Percentiles rank a stretch among this genome's conserved stretches.
Conservation (phyloP, 345 rosid genomes). For the Heritiera fomes region DNA sequence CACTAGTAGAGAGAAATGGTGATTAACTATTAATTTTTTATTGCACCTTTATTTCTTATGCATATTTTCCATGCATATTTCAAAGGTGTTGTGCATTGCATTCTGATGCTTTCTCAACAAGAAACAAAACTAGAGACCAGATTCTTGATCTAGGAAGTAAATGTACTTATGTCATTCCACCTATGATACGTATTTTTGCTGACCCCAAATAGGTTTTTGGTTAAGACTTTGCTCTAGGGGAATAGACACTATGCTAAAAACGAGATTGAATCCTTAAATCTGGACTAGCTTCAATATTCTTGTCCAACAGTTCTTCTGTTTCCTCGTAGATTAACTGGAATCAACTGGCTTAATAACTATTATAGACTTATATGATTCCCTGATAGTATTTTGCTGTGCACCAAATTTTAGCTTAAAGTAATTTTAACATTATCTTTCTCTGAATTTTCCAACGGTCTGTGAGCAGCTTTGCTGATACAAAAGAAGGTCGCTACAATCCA, state of each 20-base stretch:
- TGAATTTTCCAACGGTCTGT: constrained; percentile 14
- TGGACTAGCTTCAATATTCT: not conserved
- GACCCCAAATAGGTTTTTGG: not conserved
- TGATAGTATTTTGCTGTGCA: not conserved
- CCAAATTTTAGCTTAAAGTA: not conserved
- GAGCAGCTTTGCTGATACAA: constrained; percentile 92
- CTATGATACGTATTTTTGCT: not conserved
- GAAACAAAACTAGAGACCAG: not conserved
- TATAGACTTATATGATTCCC: not conserved
- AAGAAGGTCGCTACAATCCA: constrained; percentile 97
- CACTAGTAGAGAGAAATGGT: not conserved
- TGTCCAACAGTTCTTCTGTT: not conserved
- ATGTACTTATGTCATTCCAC: not conserved
- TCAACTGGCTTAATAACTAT: not conserved
- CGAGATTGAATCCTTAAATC: not conserved
- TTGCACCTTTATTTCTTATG: not conserved
- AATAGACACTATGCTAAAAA: not conserved
- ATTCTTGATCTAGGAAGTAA: not conserved
- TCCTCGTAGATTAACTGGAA: not conserved
- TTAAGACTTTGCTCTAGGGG: not conserved
- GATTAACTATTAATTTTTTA: constrained; percentile 4
- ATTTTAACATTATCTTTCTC: not conserved
- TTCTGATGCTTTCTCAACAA: constrained; percentile 1
- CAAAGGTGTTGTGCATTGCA: not conserved
- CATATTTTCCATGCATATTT: constrained; percentile 1